Base-by-base conservation (phyloP, 345 rosid genomes). In the Rubroshorea leprosula region DNA sequence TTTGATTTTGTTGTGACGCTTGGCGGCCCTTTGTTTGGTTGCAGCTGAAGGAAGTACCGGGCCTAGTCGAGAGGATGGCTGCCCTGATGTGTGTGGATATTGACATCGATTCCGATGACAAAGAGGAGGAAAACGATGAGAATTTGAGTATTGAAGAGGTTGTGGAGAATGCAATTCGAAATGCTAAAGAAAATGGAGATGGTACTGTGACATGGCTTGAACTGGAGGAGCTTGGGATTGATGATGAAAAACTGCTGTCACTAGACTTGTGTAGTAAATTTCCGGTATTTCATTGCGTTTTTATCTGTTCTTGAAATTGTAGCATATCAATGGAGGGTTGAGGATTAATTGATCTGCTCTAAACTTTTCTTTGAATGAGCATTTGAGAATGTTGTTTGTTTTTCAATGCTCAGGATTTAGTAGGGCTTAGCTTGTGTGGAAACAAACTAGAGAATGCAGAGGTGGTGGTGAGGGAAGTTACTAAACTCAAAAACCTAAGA, bases 21-120 rank as follows among this genome's bases (percentile, higher is more conserved):
- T 23, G 14, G 39, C 41, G n/a, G 5, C 4, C 57, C 43, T 47
- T 9, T 31, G 69, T 52, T 65, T 62, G 54, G 50, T 68, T 78
- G 71, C 77, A 92, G 98, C 84, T 92, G 59, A 75, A 63, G 72
- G 93, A 84, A 67, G 74, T 92, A 47, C 89, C 94, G 5, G 93
- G 97, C n/a, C 76, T 89, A 69, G 98, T 90, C 58, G 72, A 81
- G 83, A 81, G 97, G 75, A 89, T 92, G 98, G 96, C 82, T 67
- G 66, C 93, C 44, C 65, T 89, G 63, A 92, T 92, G 96, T 83
- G 98, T 74, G 83, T 92, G 23, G 87, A 82, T 62, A 54, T 57
- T 46, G 83, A 70, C 27, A 57, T 64, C 0, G 71, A 64, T 63
- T 66, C 19, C 14, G 84, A 78, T 55, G n/a, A n/a, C n/a, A n/a